Evolutionary conservation across 768 basidiomycete species (phyloP).

Genomic region (Xanthoconium stramineum): DNA sequence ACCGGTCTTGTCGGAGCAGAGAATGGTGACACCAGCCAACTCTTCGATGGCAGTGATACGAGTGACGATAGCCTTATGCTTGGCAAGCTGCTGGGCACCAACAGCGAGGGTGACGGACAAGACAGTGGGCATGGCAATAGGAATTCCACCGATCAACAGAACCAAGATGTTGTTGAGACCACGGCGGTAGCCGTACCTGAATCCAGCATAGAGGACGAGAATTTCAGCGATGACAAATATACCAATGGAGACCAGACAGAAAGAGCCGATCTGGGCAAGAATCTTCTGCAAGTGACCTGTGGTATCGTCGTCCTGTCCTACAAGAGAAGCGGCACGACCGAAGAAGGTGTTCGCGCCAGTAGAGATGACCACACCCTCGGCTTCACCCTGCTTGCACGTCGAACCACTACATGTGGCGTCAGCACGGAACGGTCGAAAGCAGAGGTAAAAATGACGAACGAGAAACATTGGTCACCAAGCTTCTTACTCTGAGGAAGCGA

Average conservation of each 20-base stretch:
- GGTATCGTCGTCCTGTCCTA: conserved; percentile 96
- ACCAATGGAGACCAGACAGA: conserved; percentile 95
- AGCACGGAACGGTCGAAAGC: neutral
- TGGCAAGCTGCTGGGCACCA: conserved; percentile 97
- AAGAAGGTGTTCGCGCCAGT: conserved; percentile 99
- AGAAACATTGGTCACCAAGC: conserved; percentile 94
- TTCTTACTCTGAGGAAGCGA: conserved; percentile 93
- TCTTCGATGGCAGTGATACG: conserved; percentile 99
- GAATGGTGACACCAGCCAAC: conserved; percentile 95
- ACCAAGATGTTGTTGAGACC: conserved; percentile 98
- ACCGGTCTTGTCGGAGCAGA: conserved; percentile 99
- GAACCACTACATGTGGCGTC: conserved; percentile 60
- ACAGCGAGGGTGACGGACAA: conserved; percentile 97
- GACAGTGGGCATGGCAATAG: conserved; percentile 99
- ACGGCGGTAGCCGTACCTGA: conserved; percentile 86
- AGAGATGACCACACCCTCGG: conserved; percentile 97
- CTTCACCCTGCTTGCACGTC: conserved; percentile 98
- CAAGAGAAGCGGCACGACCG: conserved; percentile 96
- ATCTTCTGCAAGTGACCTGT: conserved; percentile 99
- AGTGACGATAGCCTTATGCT: conserved; percentile 99
- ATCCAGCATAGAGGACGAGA: conserved; percentile 88
- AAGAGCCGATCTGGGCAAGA: conserved; percentile 95
- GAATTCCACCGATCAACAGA: conserved; percentile 99
- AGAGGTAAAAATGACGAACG: conserved; percentile 51
- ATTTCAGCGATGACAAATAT: conserved; percentile 95